A percentile compares a stretch with the other conserved stretches of the same genome.
These are phyloP conservation scores for Stephanodiscus minutulus DNA, from an alignment of 108 stramenopile genomes.

Conservation along the genomic window DNA sequence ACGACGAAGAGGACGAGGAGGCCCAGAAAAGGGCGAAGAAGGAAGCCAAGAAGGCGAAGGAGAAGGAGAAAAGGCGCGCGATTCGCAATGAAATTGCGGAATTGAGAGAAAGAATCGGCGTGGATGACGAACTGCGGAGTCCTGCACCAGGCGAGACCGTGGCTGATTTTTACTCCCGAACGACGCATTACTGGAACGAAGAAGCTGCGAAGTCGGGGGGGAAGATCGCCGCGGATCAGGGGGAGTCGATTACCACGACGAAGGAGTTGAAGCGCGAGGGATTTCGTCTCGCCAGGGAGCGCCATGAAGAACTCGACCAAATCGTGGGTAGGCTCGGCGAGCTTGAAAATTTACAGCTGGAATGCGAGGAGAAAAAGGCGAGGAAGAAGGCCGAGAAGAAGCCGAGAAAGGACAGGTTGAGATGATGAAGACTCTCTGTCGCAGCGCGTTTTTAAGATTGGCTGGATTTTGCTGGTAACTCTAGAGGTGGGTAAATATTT, in stretches of 20 bases:
- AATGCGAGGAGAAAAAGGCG: constrained; percentile 40
- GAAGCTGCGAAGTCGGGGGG: constrained; percentile 38
- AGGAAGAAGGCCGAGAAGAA: constrained; percentile 48
- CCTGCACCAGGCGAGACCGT: constrained; percentile 68
- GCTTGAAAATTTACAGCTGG: constrained; percentile 46
- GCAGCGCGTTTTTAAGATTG: too few relatives aligned
- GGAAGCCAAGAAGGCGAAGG: constrained; percentile 54
- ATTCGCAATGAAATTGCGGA: constrained; percentile 66
- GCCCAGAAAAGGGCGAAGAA: constrained; percentile 42
- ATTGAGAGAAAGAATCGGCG: constrained; percentile 62
- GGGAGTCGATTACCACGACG: constrained; percentile 47
- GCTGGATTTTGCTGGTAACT: too few relatives aligned
- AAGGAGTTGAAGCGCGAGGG: constrained; percentile 86
- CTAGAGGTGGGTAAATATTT: too few relatives aligned
- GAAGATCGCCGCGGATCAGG: constrained; percentile 36
- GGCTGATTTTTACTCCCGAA: constrained; percentile 86
- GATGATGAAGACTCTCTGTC: not conserved
- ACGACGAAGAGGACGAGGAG: constrained; percentile 51
- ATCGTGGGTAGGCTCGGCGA: constrained; percentile 64
- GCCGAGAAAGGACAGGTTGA: constrained; percentile 21
- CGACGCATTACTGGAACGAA: constrained; percentile 70
- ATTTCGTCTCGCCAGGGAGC: constrained; percentile 61
- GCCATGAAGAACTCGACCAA: constrained; percentile 62
- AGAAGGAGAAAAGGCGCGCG: constrained; percentile 38
- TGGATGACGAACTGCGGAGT: constrained; percentile 55